Evolutionary conservation across 768 basidiomycete genomes (phyloP).

Genomic region (Pulveroboletus ravenelii): DNA sequence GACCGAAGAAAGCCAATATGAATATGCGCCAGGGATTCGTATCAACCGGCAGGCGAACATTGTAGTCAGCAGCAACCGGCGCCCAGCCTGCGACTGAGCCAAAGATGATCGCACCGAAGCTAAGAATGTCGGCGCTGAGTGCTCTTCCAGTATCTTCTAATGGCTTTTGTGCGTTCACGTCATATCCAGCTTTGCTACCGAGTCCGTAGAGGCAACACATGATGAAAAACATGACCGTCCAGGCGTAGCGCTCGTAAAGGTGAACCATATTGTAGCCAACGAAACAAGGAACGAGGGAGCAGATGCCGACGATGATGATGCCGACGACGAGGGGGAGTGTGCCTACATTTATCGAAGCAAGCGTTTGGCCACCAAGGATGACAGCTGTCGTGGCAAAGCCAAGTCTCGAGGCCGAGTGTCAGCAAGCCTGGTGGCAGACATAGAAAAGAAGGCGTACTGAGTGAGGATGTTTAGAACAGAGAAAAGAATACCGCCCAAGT

Average conservation of each 20-base stretch:
- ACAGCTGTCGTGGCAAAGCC: slow-evolving; percentile 47
- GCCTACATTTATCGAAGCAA: slow-evolving; percentile 41
- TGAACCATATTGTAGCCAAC: slow-evolving; percentile 45
- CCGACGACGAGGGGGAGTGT: slow-evolving; percentile 45
- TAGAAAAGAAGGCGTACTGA: slow-evolving; percentile 27
- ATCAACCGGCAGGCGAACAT: slow-evolving; percentile 43
- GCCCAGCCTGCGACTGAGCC: slow-evolving; percentile 48
- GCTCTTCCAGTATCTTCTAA: slow-evolving; percentile 41
- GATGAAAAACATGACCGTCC: slow-evolving; percentile 44
- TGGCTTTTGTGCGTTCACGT: slow-evolving; percentile 39
- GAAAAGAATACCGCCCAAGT: slow-evolving; percentile 44
- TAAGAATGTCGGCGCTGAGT: slow-evolving; percentile 45
- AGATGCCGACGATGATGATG: slow-evolving; percentile 43
- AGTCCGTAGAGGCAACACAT: slow-evolving; percentile 51
- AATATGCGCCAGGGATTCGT: slow-evolving; percentile 43
- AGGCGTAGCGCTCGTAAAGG: slow-evolving; percentile 51
- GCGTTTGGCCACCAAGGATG: slow-evolving; percentile 50
- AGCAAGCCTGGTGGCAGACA: background rate
- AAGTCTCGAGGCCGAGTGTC: slow-evolving; percentile 26
- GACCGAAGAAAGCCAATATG: slow-evolving; percentile 45
- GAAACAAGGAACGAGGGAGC: slow-evolving; percentile 43
- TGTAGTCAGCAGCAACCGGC: slow-evolving; percentile 52
- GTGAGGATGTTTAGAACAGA: slow-evolving; percentile 52
- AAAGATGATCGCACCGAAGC: slow-evolving; percentile 51
- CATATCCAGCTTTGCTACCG: slow-evolving; percentile 43